Conservation (phyloP, 192 early-diverging fungal species). For the Thoreauomyces humboldtii region DNA sequence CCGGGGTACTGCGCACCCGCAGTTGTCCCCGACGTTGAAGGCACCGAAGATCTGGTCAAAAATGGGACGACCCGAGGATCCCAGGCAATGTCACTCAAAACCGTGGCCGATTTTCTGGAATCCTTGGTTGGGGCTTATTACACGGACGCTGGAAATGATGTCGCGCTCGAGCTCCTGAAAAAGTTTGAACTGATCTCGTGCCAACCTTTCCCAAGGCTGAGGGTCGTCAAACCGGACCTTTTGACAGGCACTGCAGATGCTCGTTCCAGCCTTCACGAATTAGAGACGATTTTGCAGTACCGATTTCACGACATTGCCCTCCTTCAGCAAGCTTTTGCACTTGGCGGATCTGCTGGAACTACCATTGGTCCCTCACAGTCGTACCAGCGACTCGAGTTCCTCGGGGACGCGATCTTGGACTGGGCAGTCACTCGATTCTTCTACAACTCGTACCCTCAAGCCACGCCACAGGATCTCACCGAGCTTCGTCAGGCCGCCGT, state of each 20-base stretch:
- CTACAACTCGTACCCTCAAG: constrained; percentile 67
- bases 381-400: constrained; percentile 87
- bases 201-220: too few species aligned
- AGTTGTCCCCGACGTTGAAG: constrained; percentile 8
- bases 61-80: constrained; percentile 18
- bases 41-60: too few species aligned
- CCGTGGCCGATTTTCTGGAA: constrained; percentile 83
- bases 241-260: not conserved
- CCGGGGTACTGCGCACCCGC: constrained; percentile 5
- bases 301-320: constrained; percentile 61
- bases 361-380: constrained; percentile 32
- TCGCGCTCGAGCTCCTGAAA: constrained; percentile 21
- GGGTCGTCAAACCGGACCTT: not conserved
- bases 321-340: constrained; percentile 65
- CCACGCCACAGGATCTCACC: constrained; percentile 71
- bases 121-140: constrained; percentile 73
- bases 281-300: constrained; percentile 26
- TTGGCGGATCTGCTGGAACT: constrained; percentile 59
- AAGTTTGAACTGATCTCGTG: constrained; percentile 31
- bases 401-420: constrained; percentile 87
- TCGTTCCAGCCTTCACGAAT: not conserved
- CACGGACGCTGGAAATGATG: constrained; percentile 54
- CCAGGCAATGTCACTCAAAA: constrained; percentile 66
- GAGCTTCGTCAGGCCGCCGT: constrained; percentile 82
- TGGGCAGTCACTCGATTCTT: constrained; percentile 73